Base-by-base conservation (phyloP, 1,284 basidiomycete genomes). In the Tranzscheliella williamsii region DNA sequence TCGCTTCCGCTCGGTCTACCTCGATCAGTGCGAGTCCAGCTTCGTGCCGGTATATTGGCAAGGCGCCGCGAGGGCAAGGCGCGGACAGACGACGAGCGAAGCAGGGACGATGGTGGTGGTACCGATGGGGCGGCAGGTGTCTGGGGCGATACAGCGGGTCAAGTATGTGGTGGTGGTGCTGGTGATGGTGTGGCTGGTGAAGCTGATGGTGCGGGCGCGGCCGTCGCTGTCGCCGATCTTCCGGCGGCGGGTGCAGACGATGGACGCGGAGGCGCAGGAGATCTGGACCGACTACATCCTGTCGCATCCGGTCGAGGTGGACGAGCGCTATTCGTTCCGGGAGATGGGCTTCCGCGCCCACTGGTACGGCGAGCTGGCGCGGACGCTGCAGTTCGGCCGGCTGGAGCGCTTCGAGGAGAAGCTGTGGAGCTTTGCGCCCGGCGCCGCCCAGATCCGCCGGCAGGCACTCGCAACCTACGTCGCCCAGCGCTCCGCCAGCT, bases 261-360 rank as follows among this genome's bases (percentile, higher is more conserved):
- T 61, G 38, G 57, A 61, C 31, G 24, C 36, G 5, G 51, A 42
- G 11, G 57, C 57, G 4, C 46, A 46, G 30, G 51, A 54, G 8
- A 54, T 61, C 16, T 61, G 57, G 57, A 47, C 43, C 16, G 46
- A 61, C 22, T 61, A 54, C 33, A 47, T 61, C 27, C 7, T 36
- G 13, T 37, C 57, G 18, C 57, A 61, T 26, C 57, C 57, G 9
- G 57, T 54, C 30, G 51, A 61, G 24, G 51, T 41, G 13, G 57
- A 61, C 37, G 57, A 61, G 31, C 18, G 57, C 6, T 61, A 61
- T 23, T 50, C 51, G 2, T 54, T 61, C 37, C 34, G 36, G n/a
- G 57, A 61, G 35, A 61, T 61, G 57, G 57, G 57, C 8, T 61
- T 61, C 47, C 51, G 51, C 11, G 47, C 57, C 15, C 50, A 61